A percentile compares a stretch with the other conserved stretches of the same genome.
phyloP scores from a whole-genome alignment of 208 protist species.

The Trypanosoma avium region DNA sequence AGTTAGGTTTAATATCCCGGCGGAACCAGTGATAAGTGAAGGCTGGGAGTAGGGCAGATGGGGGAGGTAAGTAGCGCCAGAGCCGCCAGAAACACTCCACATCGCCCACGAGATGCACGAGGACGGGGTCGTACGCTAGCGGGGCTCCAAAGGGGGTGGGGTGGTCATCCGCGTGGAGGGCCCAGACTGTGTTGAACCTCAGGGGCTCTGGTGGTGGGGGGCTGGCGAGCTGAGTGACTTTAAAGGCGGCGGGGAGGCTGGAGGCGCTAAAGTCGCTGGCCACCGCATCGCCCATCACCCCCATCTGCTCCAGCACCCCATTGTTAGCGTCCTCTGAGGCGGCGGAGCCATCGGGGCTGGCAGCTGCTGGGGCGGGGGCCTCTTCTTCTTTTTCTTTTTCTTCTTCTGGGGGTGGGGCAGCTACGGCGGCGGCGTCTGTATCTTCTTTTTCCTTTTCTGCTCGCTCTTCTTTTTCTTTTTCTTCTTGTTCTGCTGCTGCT shows the following conservation, averaged over 20 bases:
- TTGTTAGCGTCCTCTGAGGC: slow-evolving; percentile 2
- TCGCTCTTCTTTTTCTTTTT: slow-evolving; percentile 4
- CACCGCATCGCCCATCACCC: slow-evolving; percentile 3
- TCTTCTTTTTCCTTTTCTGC: neutral
- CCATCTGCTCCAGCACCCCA: slow-evolving; percentile 5
- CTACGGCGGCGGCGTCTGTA: neutral
- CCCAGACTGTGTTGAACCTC: slow-evolving; percentile 68
- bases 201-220: slow-evolving; percentile 45
- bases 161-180: slow-evolving; percentile 84
- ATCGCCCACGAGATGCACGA: slow-evolving; percentile 66
- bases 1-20: slow-evolving; percentile 79
- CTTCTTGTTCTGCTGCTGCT: slow-evolving; percentile 4
- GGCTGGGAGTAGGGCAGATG: slow-evolving; percentile 49
- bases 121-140: slow-evolving; percentile 62
- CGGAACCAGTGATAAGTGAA: slow-evolving; percentile 90
- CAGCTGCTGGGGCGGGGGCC: slow-evolving; percentile 5
- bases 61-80: slow-evolving; percentile 69
- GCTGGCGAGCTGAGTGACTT: slow-evolving; percentile 7
- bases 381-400: neutral
- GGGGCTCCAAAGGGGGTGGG: slow-evolving; percentile 24
- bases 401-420: neutral
- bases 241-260: slow-evolving; percentile 14
- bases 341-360: slow-evolving; percentile 17
- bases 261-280: slow-evolving; percentile 28
- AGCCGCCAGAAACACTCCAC: slow-evolving; percentile 83